Evolutionary conservation across 331 rosid genomes (phyloP).

Genomic region (Pyracantha coccinea): DNA sequence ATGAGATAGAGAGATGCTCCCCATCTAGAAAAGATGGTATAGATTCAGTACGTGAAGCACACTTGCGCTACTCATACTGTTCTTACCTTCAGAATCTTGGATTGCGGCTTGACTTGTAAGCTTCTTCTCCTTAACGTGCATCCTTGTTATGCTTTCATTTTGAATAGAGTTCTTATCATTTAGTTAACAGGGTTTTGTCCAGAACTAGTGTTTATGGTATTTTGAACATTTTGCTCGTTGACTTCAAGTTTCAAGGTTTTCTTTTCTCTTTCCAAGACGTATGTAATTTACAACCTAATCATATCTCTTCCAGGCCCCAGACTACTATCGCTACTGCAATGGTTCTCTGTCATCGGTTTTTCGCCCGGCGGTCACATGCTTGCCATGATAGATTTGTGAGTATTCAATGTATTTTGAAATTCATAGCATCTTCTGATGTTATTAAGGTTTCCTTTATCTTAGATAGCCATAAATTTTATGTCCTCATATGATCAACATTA

Average conservation of each 20-base stretch:
- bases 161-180: not conserved
- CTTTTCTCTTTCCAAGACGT: not conserved
- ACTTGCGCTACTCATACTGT: constrained; percentile 89
- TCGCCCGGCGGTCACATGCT: constrained; percentile 88
- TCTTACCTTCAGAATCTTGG: constrained; percentile 93
- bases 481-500: not conserved
- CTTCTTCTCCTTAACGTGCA: not conserved
- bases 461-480: not conserved
- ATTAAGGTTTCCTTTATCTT: not conserved
- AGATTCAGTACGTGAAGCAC: constrained; percentile 71
- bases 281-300: constrained; percentile 3
- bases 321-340: constrained; percentile 87
- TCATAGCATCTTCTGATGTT: not conserved
- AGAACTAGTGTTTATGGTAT: not conserved
- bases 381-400: constrained; percentile 97
- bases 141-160: not conserved
- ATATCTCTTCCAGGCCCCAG: constrained; percentile 72
- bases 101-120: constrained; percentile 88
- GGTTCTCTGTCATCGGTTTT: constrained; percentile 98
- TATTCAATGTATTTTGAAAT: not conserved
- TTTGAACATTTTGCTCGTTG: not conserved
- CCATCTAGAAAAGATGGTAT: constrained; percentile 98
- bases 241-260: constrained; percentile 7
- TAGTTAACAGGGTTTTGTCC: not conserved
- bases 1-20: constrained; percentile 87